phyloP scores from a whole-genome alignment of 1,284 basidiomycete species.

The Apiotrichum gamsii region DNA sequence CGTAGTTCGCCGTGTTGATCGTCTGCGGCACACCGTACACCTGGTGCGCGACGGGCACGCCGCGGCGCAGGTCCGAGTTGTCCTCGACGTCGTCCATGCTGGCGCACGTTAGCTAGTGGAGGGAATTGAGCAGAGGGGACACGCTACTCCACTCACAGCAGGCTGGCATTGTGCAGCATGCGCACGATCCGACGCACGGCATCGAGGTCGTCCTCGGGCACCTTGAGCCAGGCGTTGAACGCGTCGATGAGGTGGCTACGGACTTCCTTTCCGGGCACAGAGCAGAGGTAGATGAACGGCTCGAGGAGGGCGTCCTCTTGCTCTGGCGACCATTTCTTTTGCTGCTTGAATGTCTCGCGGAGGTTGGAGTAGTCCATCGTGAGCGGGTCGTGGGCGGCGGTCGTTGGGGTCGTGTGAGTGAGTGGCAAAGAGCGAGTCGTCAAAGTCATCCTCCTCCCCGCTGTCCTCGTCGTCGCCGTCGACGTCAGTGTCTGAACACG shows the following conservation, averaged over 20 bases:
- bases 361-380: conserved; percentile 37
- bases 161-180: conserved; percentile 90
- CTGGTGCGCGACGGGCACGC: conserved; percentile 83
- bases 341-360: conserved; percentile 16
- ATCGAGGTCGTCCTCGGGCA: conserved; percentile 64
- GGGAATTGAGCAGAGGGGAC: background rate
- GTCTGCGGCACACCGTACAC: conserved; percentile 95
- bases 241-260: conserved; percentile 82
- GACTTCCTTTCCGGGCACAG: conserved; percentile 89
- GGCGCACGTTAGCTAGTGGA: background rate
- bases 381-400: background rate
- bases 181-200: conserved; percentile 75
- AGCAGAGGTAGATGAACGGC: conserved; percentile 79
- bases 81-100: conserved; percentile 98
- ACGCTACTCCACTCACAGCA: conserved; percentile 60
- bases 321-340: no score
- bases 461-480: no score
- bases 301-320: conserved; percentile 59
- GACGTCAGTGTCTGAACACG: no score
- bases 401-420: background rate
- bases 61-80: conserved; percentile 80
- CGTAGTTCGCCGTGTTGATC: conserved; percentile 96
- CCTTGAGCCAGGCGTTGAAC: conserved; percentile 88
- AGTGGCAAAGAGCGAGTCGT: conserved; percentile 3
- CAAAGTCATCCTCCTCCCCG: no score